A percentile compares a stretch with the other conserved stretches of the same genome.
phyloP scores from a whole-genome alignment of 306 rosid species.

The Biancaea sappan region DNA sequence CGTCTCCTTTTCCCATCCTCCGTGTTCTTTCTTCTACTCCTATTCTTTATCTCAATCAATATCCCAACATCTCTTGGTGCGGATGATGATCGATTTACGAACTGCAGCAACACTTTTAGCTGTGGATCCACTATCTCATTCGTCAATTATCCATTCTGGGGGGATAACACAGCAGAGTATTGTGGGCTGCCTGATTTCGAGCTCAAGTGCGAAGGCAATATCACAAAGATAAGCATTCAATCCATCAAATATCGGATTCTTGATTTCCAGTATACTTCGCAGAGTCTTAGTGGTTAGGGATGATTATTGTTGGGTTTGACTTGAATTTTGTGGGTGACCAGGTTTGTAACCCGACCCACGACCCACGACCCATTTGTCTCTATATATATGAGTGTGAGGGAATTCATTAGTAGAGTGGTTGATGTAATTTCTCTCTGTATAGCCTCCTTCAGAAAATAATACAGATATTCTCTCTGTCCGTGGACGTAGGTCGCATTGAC shows the following conservation, averaged over 20 bases:
- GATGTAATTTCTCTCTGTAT: too few relatives aligned
- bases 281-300: conserved; percentile 33
- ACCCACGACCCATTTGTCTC: too few relatives aligned
- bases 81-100: not conserved
- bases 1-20: conserved; percentile 3
- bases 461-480: too few relatives aligned
- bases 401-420: too few relatives aligned
- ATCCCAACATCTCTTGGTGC: not conserved
- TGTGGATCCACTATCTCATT: not conserved
- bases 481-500: too few relatives aligned
- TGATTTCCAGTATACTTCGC: not conserved
- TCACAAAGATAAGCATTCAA: conserved; percentile 4
- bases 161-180: not conserved
- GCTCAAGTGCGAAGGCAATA: not conserved
- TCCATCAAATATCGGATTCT: conserved; percentile 30
- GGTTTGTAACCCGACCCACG: too few relatives aligned
- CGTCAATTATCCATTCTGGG: conserved; percentile 44
- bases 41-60: conserved; percentile 24
- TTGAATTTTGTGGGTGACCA: too few relatives aligned
- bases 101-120: not conserved
- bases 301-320: too few relatives aligned
- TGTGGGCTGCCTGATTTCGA: conserved; percentile 20
- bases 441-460: too few relatives aligned
- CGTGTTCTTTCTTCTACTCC: not conserved
- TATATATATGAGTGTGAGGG: too few relatives aligned